These are phyloP conservation scores for Filobasidium wieringae DNA, from an alignment of 768 basidiomycete species.

Conservation along the genomic window DNA sequence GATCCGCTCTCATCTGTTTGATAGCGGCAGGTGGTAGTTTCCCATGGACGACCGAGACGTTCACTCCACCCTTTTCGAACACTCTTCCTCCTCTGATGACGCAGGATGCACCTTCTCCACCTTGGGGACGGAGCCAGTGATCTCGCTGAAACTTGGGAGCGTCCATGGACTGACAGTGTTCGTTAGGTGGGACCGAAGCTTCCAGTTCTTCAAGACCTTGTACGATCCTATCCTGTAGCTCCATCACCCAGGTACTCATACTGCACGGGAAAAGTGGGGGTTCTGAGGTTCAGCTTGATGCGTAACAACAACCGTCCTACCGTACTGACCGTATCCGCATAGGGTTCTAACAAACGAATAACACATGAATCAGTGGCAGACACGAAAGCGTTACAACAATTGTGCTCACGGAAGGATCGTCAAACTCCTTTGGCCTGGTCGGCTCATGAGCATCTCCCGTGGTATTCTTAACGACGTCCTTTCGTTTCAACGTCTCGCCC, in stretches of 20 bases:
- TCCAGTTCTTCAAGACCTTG: conserved; percentile 66
- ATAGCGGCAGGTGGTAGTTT: conserved; percentile 76
- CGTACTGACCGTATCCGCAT: conserved; percentile 53
- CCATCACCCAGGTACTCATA: conserved; percentile 62
- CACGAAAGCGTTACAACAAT: too few species aligned
- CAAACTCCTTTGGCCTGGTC: conserved; percentile 27
- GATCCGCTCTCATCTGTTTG: conserved; percentile 89
- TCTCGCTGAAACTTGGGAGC: conserved; percentile 59
- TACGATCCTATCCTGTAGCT: conserved; percentile 71
- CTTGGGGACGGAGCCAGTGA: conserved; percentile 48
- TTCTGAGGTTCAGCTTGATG: too few species aligned
- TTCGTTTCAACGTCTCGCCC: not conserved
- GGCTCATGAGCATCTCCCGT: conserved; percentile 15
- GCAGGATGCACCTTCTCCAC: conserved; percentile 65
- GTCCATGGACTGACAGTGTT: conserved; percentile 11
- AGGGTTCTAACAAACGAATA: conserved; percentile 25
- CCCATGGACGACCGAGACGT: conserved; percentile 84
- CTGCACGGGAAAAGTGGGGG: too few species aligned
- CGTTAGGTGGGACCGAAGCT: conserved; percentile 46
- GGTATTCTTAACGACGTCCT: not conserved
- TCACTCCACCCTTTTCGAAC: conserved; percentile 92
- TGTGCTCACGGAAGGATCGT: conserved; percentile 29
- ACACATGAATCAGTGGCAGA: not conserved
- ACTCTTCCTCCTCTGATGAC: conserved; percentile 54
- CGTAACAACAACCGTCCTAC: too few species aligned